These are phyloP conservation scores for Endothia cerciana DNA, from an alignment of 2,329 filamentous ascomycete genomes.

Conservation along the genomic window DNA sequence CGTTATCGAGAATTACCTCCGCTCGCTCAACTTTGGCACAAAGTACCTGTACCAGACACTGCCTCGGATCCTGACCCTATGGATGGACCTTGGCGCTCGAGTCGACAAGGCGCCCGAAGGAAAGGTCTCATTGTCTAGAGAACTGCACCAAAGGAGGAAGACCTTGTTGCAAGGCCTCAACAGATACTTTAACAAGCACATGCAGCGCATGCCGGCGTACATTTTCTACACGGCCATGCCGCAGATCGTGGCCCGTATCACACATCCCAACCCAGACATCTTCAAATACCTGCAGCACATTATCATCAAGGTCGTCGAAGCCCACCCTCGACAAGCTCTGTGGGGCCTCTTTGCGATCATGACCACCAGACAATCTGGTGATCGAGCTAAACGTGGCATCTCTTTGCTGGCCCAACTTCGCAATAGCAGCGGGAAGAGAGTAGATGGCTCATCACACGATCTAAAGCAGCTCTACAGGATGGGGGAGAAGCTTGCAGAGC, in stretches of 20 bases:
- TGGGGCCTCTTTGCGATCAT: constrained; percentile 91
- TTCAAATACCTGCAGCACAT: constrained; percentile 78
- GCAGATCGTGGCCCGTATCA: constrained; percentile 94
- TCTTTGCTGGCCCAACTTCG: constrained; percentile 57
- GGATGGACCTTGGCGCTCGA: constrained; percentile 86
- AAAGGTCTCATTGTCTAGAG: constrained; percentile 56
- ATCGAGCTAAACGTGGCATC: constrained; percentile 61
- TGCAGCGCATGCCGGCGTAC: constrained; percentile 71
- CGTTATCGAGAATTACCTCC: constrained; percentile 90
- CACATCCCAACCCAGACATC: constrained; percentile 78
- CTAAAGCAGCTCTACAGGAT: constrained; percentile 73
- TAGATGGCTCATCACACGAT: constrained; percentile 58
- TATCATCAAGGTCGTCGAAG: constrained; percentile 81
- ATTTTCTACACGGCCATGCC: constrained; percentile 83
- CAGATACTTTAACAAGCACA: constrained; percentile 77
- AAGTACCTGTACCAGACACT: constrained; percentile 97
- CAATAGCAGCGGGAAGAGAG: constrained; percentile 50
- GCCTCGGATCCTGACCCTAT: constrained; percentile 88
- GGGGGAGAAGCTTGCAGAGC: constrained; percentile 82
- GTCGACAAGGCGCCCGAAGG: constrained; percentile 65
- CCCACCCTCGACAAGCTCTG: constrained; percentile 87
- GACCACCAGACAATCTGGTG: constrained; percentile 72
- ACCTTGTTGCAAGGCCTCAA: constrained; percentile 73
- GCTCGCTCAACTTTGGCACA: constrained; percentile 83
- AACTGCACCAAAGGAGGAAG: constrained; percentile 60